Conservation (phyloP, 805 yeast species). For the Sugiyamaella lignohabitans region DNA sequence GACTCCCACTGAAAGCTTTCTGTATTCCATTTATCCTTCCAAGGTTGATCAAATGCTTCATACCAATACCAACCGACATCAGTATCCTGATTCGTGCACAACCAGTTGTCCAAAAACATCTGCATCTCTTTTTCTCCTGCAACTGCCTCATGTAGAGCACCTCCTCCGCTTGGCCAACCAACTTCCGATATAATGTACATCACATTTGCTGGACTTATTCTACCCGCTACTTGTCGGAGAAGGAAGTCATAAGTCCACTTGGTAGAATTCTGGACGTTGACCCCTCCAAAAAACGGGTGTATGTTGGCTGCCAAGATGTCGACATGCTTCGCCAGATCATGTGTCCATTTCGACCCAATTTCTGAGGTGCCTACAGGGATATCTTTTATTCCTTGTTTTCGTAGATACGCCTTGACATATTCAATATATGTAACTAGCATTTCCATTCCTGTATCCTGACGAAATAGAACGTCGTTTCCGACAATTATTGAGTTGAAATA, state of each 20-base stretch:
- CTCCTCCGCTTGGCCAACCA: conserved; percentile 71
- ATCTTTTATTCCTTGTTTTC: conserved; percentile 29
- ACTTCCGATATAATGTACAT: conserved; percentile 49
- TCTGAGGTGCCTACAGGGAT: conserved; percentile 62
- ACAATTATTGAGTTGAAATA: conserved; percentile 47
- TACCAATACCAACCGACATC: conserved; percentile 51
- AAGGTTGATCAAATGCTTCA: conserved; percentile 69
- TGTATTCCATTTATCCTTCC: conserved; percentile 52
- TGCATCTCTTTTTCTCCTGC: conserved; percentile 45
- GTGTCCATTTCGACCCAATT: conserved; percentile 42
- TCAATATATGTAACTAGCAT: conserved; percentile 39
- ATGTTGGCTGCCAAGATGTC: conserved; percentile 59
- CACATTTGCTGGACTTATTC: conserved; percentile 9
- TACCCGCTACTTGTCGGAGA: conserved; percentile 34
- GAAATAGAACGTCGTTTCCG: conserved; percentile 57
- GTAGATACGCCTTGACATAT: conserved; percentile 36
- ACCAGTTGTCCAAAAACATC: conserved; percentile 45
- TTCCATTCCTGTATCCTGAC: conserved; percentile 40
- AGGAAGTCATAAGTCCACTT: conserved; percentile 49
- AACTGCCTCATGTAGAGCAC: conserved; percentile 38
- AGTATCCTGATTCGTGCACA: conserved; percentile 39
- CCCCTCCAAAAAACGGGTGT: conserved; percentile 66
- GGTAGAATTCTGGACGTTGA: conserved; percentile 40
- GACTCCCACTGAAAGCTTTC: conserved; percentile 54
- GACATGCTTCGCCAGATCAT: conserved; percentile 37